These are phyloP conservation scores for Skeletonema costatum DNA, from an alignment of 108 stramenopile genomes.

Conservation along the genomic window DNA sequence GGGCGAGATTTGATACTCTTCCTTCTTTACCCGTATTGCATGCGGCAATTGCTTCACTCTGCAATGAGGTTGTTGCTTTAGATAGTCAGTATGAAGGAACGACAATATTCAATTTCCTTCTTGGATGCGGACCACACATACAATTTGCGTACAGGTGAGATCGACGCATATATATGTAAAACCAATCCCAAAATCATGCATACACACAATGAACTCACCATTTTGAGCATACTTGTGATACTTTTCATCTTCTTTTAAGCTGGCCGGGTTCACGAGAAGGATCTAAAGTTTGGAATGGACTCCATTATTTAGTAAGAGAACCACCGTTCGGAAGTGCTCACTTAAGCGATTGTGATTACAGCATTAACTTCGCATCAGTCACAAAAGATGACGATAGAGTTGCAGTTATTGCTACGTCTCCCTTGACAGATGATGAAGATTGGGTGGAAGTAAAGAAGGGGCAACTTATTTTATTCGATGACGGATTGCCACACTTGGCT, in stretches of 20 bases:
- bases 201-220: constrained; percentile 12
- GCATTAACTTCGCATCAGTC: constrained; percentile 61
- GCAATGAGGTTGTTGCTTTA: constrained; percentile 60
- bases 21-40: constrained; percentile 76
- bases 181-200: too few species aligned
- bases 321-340: constrained; percentile 48
- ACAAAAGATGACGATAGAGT: constrained; percentile 68
- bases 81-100: constrained; percentile 33
- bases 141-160: constrained; percentile 44
- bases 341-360: constrained; percentile 59
- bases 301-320: constrained; percentile 80
- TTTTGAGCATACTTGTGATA: constrained; percentile 71
- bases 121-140: constrained; percentile 65
- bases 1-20: constrained; percentile 61
- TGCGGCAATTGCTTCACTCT: constrained; percentile 52
- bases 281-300: constrained; percentile 79
- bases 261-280: constrained; percentile 83
- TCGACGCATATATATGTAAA: too few species aligned
- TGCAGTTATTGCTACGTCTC: constrained; percentile 81
- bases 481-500: constrained; percentile 58
- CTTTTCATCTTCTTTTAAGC: constrained; percentile 66
- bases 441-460: constrained; percentile 74
- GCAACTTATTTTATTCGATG: constrained; percentile 72
- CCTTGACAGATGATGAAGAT: constrained; percentile 75
- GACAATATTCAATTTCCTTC: constrained; percentile 84